Base-by-base conservation (phyloP, 2,329 filamentous ascomycete genomes). In the Nigrospora oryzae region DNA sequence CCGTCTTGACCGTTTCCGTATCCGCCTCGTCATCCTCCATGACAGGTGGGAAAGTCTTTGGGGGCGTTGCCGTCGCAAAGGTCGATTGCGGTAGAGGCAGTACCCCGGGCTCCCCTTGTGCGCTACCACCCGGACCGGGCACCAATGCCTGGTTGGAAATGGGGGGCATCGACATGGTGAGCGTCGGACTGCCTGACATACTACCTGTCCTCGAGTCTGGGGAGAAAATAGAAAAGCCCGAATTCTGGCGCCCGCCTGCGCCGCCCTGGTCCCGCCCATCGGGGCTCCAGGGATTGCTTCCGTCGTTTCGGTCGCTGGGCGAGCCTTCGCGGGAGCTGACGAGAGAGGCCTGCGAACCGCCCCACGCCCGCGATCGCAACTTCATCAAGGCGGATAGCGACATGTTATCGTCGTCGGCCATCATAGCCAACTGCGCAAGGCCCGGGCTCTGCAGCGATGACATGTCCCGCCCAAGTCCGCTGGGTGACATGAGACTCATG, bases 271-370 rank as follows among this genome's bases (percentile, higher is more conserved):
- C 39, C 15, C 43, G 10, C 5, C 19, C 32, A 1, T 61, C 62
- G 41, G 61, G 63, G 16, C 56, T 55, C 59, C 62, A 65, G 0
- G 74, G 74, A 14, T 69, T 74, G 15, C 58, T 63, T 3, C 69
- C 65, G 42, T 65, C 67, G 19, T 77, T 75, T 2, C 66, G 71
- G 45, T 62, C 58, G 35, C 56, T 58, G 5, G 53, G 55, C 31
- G 57, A 60, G 13, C 57, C 59, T 13, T 63, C 62, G 16, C 73
- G 65, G 36, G 75, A 79, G 51, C 77, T 85, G 42, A 72, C 71
- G 6, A 89, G 65, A 54, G 86, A 91, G 1, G 75, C 81, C 55
- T 88, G 85, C 46, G 87, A 93, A 5, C 86, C 85, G 19, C 88
- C 88, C 78, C 87, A 95, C 0, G 89, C 84, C 41, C 78, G 82